Base-by-base conservation (phyloP, 805 yeast species). In the Lachancea sp. region DNA sequence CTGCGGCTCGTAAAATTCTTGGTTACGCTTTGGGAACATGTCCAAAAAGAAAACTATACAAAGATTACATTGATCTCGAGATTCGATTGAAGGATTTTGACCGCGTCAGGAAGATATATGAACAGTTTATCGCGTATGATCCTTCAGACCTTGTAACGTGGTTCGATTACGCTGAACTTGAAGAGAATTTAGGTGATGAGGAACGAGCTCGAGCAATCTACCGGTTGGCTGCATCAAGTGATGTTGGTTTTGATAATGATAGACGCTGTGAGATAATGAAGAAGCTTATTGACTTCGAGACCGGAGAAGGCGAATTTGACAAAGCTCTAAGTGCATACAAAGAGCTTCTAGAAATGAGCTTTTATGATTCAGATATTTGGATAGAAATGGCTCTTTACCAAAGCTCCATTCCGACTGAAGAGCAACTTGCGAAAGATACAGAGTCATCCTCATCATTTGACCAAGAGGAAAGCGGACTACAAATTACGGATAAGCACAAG, bases 1-100 rank as follows among this genome's bases (percentile, higher is more conserved):
- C 60, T 0, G 55, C 59, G 10, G 87, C 90, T 3, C 70, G 97
- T 33, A 82, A 78, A 58, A 62, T 84, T 1, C 62, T 87, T 20
- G 96, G 96, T 0, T 69, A 73, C 41, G 75, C 86, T 0, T 69
- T 91, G 16, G 97, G 95, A 0, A 65, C 71, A 38, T 73, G 76
- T 36, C 84, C 87, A 0, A 82, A 79, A 56, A 68, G 65, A 1
- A 77, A 77, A 42, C 62, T 86, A 0, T 79, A 82, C 57, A 68
- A 67, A 49, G 71, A 70, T 48, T 93, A 93, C 63, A 81, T 91
- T 38, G 69, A 66, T 1, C 51, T 89, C 30, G 97, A 91, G 58
- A 68, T 68, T 32, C 67, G 71, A 43, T 60, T 90, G 38, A 85
- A 84, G 31, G 93, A 89, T 55, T 85, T 85, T 70, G 95, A 84